Conservation (phyloP, 2,329 filamentous ascomycete species). For the Neophaeococcomyces aloes region DNA sequence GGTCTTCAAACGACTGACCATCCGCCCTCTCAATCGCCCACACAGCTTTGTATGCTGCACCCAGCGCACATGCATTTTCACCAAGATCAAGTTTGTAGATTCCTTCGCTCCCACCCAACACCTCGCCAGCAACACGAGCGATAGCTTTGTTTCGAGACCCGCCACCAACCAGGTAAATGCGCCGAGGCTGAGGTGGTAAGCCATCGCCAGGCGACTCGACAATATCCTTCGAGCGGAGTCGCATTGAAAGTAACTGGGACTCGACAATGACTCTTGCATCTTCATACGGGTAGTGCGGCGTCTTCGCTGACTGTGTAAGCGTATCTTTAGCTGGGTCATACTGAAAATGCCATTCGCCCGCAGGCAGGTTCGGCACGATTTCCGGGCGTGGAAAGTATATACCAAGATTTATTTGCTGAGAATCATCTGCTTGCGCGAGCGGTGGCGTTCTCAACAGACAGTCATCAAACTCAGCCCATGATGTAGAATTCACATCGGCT, state of each 20-base stretch:
- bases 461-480: conserved; percentile 73
- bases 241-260: conserved; percentile 85
- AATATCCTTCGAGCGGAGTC: conserved; percentile 69
- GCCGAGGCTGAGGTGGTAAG: conserved; percentile 71
- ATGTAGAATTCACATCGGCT: conserved; percentile 33
- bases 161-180: conserved; percentile 90
- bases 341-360: conserved; percentile 78
- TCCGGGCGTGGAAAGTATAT: conserved; percentile 94
- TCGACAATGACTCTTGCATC: conserved; percentile 84
- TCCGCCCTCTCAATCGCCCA: conserved; percentile 67
- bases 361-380: conserved; percentile 81
- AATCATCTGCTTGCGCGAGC: conserved; percentile 48
- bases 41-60: conserved; percentile 89
- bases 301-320: conserved; percentile 43
- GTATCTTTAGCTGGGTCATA: conserved; percentile 41
- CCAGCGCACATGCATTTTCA: conserved; percentile 86
- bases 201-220: conserved; percentile 47
- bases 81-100: conserved; percentile 91
- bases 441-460: conserved; percentile 57
- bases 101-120: conserved; percentile 78
- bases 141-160: conserved; percentile 85
- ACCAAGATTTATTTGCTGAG: conserved; percentile 64
- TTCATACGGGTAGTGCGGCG: conserved; percentile 49
- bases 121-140: conserved; percentile 70
- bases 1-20: conserved; percentile 74